Conservation (phyloP, 2,329 filamentous ascomycete genomes). For the Colletotrichum orchidophilum region DNA sequence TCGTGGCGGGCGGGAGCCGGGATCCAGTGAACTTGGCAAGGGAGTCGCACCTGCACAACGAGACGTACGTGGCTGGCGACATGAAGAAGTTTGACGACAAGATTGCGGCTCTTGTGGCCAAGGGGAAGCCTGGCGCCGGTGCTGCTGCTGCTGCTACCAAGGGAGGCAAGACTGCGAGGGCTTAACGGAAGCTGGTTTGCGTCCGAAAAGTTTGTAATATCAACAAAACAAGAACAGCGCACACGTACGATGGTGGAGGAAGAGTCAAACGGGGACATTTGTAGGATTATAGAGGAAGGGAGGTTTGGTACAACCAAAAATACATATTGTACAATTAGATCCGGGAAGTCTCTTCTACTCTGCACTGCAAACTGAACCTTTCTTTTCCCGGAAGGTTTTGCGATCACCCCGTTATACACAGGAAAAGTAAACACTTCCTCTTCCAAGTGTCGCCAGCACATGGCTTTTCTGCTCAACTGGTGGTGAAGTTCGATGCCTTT, state of each 20-base stretch:
- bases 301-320: conserved; percentile 1
- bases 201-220: not conserved
- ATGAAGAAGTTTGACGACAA: conserved; percentile 51
- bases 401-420: not conserved
- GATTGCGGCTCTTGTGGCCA: conserved; percentile 43
- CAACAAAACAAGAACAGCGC: not conserved
- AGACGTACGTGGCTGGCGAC: conserved; percentile 47
- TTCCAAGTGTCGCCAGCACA: too few relatives aligned
- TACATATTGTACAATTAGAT: conserved; percentile 28
- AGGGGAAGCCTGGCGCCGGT: conserved; percentile 33
- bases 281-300: conserved; percentile 15
- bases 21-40: conserved; percentile 46
- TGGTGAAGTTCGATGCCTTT: not conserved
- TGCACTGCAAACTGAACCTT: conserved; percentile 8
- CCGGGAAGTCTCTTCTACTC: conserved; percentile 21
- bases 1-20: conserved; percentile 33
- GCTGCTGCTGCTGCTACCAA: not conserved
- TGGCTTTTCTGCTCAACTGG: too few relatives aligned
- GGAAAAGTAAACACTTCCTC: not conserved
- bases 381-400: not conserved
- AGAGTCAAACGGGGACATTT: not conserved
- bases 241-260: not conserved
- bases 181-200: conserved; percentile 28
- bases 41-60: conserved; percentile 48
- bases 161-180: conserved; percentile 36